Evolutionary conservation across 805 yeast genomes (phyloP), one percentile per base, ranked within the genome.

Genomic region (Zygosaccharomyces kombuchaensis): DNA sequence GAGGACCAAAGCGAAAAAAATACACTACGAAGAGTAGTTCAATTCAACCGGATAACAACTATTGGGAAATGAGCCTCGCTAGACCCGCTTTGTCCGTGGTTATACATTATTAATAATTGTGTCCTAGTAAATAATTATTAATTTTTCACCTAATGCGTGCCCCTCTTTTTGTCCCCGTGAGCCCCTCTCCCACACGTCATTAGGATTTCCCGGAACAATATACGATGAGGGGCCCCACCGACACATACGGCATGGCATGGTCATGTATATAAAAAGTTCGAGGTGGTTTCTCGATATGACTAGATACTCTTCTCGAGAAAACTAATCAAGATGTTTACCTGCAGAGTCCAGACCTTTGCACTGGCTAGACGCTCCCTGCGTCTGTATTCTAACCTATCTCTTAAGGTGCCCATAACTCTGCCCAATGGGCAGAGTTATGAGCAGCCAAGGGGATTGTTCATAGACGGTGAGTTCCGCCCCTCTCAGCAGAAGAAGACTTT

Each of bases 361-460:
- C 12, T 38, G 19, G 19, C 49, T 13, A 49, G 43, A 44, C 45
- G 45, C 31, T 26, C 45, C 43, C 34, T 54, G 38, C 51, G 54
- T 54, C 43, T 51, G 9, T 63, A 61, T 52, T 60, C 68, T 1
- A 57, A 70, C 30, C 57, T 70, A 51, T 73, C 79, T 45, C 56
- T 75, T 45, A 55, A 72, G 22, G 78, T 75, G 12, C 75, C 75
- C 27, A 62, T 81, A 48, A 74, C 71, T 25, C 70, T 84, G 46
- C 95, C 95, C 50, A 83, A 83, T 56, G 95, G 95, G 29, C 67
- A 68, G 31, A 67, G 74, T 22, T 84, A 82, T 64, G 79, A 78
- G 37, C 91, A 84, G 73, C 89, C 95, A 51, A 77, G 86, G 22
- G 91, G 91, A 48, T 70, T 84, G 51, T 85, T 83, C 73, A 84